Base-by-base conservation (phyloP, 257 asterid genomes). In the Solanum paucissectum region DNA sequence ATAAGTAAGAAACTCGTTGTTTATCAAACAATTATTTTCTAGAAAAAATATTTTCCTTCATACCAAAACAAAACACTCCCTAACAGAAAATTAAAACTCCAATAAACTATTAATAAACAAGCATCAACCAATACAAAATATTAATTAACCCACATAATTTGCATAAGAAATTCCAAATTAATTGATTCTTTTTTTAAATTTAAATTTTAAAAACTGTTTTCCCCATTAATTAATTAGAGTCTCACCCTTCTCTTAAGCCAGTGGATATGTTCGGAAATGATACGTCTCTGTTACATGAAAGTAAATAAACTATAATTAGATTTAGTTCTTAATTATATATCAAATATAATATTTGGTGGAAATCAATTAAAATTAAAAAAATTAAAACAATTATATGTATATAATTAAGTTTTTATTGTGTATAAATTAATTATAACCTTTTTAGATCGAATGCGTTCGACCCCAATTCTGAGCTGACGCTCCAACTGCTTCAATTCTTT, bases 401-500 rank as follows among this genome's bases (percentile, higher is more conserved):
- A 12, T 40, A 12, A 12, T 10, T 76, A 40, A 21, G 2, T 7
- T 11, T 75, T 23, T 74, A 6, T n/a, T 12, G n/a, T 40, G 12
- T 44, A 79, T 81, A 44, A 18, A 23, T 38, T 38, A 9, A 74
- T n/a, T 76, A 44, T 76, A 58, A 91, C 96, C 95, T 90, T 91
- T 71, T 91, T 92, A 21, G 96, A 90, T 76, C 96, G 95, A 86
- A 93, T 69, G 40, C 96, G 92, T 87, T 92, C 96, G n/a, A 89
- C 92, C 44, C 96, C 95, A 60, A 89, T 86, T 84, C 93, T 90
- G 60, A 93, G 12, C 34, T 93, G 96, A 38, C 95, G 93, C 88
- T 92, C 96, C 27, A 93, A 86, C 60, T 92, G 94, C 75, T 93
- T 93, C 91, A 92, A 46, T 72, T 93, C 96, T 90, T 92, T 93